Evolutionary conservation across 176 grass and related monocot species (phyloP).

Genomic region (Triticum aestivum): DNA sequence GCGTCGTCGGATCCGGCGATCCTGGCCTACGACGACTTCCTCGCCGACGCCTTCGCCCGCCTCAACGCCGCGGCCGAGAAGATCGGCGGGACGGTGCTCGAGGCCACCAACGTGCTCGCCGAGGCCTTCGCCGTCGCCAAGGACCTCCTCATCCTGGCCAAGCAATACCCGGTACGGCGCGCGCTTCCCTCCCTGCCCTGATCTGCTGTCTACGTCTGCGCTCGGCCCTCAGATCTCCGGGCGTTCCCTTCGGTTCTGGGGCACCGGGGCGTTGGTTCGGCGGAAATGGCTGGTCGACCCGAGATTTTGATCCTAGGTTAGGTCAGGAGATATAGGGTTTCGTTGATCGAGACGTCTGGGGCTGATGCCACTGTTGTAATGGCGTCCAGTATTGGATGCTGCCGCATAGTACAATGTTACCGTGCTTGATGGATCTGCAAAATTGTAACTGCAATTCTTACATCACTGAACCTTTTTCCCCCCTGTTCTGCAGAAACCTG

Average conservation of each 20-base stretch:
- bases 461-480: background rate
- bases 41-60: conserved; percentile 46
- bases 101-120: conserved; percentile 66
- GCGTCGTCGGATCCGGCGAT: conserved; percentile 64
- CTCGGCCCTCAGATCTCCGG: conserved; percentile 15
- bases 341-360: background rate
- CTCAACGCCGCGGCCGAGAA: conserved; percentile 64
- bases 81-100: conserved; percentile 88
- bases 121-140: conserved; percentile 72
- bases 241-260: background rate
- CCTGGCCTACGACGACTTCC: conserved; percentile 80
- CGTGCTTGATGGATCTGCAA: conserved; percentile 23
- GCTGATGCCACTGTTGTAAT: background rate
- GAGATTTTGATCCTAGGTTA: background rate
- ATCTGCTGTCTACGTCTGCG: background rate
- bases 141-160: conserved; percentile 77
- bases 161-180: conserved; percentile 61
- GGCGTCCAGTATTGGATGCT: background rate
- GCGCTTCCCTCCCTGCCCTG: conserved; percentile 1
- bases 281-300: conserved; percentile 3
- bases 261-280: background rate
- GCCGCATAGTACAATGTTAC: background rate
- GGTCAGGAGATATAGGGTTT: background rate
- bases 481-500: conserved; percentile 68
- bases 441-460: background rate